A percentile compares a stretch with the other conserved stretches of the same genome.
Evolutionary conservation across 2,329 filamentous ascomycete species (phyloP).

Genomic region (Gliomastix tumulicola): DNA sequence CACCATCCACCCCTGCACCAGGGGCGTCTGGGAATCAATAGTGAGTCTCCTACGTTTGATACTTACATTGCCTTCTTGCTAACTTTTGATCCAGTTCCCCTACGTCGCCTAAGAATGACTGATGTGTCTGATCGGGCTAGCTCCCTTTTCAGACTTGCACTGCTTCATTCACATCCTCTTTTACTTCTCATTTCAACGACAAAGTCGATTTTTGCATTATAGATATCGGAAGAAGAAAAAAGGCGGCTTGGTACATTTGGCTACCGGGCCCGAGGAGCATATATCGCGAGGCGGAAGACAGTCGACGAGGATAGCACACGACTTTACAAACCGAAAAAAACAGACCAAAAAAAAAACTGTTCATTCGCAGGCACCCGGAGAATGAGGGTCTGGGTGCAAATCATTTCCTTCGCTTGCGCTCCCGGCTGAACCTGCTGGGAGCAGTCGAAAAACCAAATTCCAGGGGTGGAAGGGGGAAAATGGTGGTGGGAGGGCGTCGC

Average conservation of each 20-base stretch:
- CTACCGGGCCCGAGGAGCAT: no score
- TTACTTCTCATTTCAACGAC: conserved; percentile 1
- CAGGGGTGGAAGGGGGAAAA: conserved; percentile 1
- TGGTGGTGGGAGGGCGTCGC: conserved; percentile 2
- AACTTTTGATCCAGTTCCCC: conserved; percentile 30
- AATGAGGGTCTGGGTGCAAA: no score
- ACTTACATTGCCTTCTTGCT: conserved; percentile 10
- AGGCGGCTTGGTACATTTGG: no score
- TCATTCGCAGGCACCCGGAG: no score
- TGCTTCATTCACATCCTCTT: conserved; percentile 12
- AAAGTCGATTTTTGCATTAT: not conserved
- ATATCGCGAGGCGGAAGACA: no score
- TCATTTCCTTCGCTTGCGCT: no score
- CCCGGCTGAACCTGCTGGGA: no score
- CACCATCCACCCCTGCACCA: conserved; percentile 36
- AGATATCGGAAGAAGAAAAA: not conserved
- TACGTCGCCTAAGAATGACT: conserved; percentile 32
- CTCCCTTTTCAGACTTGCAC: conserved; percentile 23
- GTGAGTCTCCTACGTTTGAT: conserved; percentile 14
- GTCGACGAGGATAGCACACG: no score
- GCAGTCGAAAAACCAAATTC: no score
- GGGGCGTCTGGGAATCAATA: conserved; percentile 34
- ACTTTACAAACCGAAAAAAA: no score
- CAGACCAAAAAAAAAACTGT: no score
- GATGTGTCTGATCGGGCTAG: conserved; percentile 20